phyloP scores from a whole-genome alignment of 78 protist genomes.

The Pigoraptor vietnamica region DNA sequence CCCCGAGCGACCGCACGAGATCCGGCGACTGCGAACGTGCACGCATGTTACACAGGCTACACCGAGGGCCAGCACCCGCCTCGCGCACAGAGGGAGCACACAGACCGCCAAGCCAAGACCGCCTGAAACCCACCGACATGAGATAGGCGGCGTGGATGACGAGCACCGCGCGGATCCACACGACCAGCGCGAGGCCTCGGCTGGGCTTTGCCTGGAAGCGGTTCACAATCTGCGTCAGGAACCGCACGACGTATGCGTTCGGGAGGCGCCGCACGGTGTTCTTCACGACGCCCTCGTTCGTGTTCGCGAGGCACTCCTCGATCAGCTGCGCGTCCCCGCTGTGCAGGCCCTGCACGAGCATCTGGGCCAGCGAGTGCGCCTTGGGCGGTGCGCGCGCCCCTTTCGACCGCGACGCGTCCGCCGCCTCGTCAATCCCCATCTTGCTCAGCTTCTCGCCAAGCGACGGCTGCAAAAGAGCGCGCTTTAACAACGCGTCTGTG shows the following conservation, averaged over 20 bases:
- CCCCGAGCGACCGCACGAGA: background rate
- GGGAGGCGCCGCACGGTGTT: conserved; percentile 19
- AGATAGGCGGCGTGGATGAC: conserved; percentile 25
- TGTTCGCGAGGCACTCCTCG: conserved; percentile 13
- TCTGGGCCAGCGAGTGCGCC: conserved; percentile 7
- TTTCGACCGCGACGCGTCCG: background rate
- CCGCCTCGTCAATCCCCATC: background rate
- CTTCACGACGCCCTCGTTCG: background rate
- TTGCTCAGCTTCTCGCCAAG: background rate
- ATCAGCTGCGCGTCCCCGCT: conserved; percentile 5
- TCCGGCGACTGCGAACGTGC: background rate
- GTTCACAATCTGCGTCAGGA: background rate
- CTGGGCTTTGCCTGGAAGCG: conserved; percentile 9
- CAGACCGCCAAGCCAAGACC: background rate
- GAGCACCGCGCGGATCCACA: conserved; percentile 17
- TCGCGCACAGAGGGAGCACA: background rate
- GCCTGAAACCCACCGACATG: background rate
- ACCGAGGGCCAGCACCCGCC: background rate
- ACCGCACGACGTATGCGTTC: conserved; percentile 6
- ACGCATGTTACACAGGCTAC: background rate
- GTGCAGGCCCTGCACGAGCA: conserved; percentile 24
- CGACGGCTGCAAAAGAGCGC: background rate
- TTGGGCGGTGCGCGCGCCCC: background rate
- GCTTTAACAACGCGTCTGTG: no score
- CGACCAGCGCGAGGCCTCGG: background rate